A percentile compares a stretch with the other conserved stretches of the same genome.
phyloP scores from a whole-genome alignment of 176 grass and related monocot genomes.

The Ensete glaucum region DNA sequence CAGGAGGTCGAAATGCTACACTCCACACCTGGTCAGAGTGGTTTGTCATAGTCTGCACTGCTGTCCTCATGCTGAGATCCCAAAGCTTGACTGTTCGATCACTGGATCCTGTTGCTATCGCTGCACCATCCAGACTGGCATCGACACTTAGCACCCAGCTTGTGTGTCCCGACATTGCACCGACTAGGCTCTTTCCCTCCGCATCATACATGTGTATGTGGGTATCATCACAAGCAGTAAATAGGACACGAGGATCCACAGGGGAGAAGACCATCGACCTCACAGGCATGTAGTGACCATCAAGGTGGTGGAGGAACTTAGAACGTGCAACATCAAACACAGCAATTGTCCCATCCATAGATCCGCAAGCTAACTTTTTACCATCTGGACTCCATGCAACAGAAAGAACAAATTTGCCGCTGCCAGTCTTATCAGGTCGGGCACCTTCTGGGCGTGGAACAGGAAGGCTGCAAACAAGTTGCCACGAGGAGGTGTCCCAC shows the following conservation, averaged over 20 bases:
- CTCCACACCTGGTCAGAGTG: constrained; percentile 87
- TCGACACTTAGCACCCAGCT: constrained; percentile 82
- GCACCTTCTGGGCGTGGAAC: constrained; percentile 66
- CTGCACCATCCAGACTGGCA: constrained; percentile 60
- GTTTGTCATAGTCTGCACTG: constrained; percentile 86
- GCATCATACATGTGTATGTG: constrained; percentile 89
- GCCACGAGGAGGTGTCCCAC: constrained; percentile 77
- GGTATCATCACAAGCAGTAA: constrained; percentile 64
- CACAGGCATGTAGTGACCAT: constrained; percentile 83
- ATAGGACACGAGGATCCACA: constrained; percentile 65
- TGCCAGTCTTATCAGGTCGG: constrained; percentile 54
- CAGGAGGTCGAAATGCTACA: constrained; percentile 57
- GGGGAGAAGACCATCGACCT: constrained; percentile 88
- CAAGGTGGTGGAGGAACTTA: constrained; percentile 87
- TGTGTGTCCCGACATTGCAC: constrained; percentile 69
- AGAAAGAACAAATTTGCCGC: constrained; percentile 64
- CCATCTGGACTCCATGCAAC: constrained; percentile 91
- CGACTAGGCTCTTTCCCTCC: constrained; percentile 67
- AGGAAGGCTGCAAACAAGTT: constrained; percentile 42
- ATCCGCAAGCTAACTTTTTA: constrained; percentile 65
- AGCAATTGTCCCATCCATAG: constrained; percentile 68
- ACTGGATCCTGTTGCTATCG: constrained; percentile 63
- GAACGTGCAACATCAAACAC: constrained; percentile 54
- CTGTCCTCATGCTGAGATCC: constrained; percentile 64
- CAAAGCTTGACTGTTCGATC: constrained; percentile 69